Base-by-base conservation (phyloP, 768 basidiomycete species). In the Hortiboletus campestris region DNA sequence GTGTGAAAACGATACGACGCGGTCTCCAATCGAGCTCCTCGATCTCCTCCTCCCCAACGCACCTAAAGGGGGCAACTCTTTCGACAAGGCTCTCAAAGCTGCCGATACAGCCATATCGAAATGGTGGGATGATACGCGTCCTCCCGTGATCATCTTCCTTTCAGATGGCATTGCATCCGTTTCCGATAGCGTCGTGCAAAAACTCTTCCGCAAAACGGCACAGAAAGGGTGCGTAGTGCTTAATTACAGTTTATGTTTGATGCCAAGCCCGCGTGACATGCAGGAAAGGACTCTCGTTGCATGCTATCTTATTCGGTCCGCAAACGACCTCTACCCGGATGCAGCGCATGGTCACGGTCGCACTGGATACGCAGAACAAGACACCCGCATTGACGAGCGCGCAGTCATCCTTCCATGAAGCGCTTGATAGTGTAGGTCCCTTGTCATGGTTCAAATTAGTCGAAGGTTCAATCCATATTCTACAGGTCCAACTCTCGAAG, bases 281-380 rank as follows among this genome's bases (percentile, higher is more conserved):
- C 34, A 85, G 84, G 20, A 78, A 76, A 69, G 75, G 80, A 16
- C 71, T 85, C 4, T 82, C 83, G 2, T 78, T 85, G 54, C 84
- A 85, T 17, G 70, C 83, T 0, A 80, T 85, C 32, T 72, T 79
- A 2, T 85, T 85, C 40, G 84, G 83, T 7, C 69, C 73, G 2
- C 58, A 66, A n/a, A 7, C 0, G 34, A 64, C 52, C 2, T 57
- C 56, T 48, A 20, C 36, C 3, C 55, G 64, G 14, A 69, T 85
- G 49, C 62, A 72, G 16, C 65, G 69, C 5, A 85, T 85, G 84
- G 66, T 78, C 3, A 57, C 72, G 6, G 71, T 82, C 9, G 84
- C 84, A 1, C 62, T 63, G 17, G 76, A 80, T 44, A 74, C 76
- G 3, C 78, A 83, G 57, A 75, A 59, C 32, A 67, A 59, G 34